Evolutionary conservation across 371 early-diverging fungal species (phyloP), one percentile per base, ranked within the genome.

Genomic region (Mucor circinelloides): DNA sequence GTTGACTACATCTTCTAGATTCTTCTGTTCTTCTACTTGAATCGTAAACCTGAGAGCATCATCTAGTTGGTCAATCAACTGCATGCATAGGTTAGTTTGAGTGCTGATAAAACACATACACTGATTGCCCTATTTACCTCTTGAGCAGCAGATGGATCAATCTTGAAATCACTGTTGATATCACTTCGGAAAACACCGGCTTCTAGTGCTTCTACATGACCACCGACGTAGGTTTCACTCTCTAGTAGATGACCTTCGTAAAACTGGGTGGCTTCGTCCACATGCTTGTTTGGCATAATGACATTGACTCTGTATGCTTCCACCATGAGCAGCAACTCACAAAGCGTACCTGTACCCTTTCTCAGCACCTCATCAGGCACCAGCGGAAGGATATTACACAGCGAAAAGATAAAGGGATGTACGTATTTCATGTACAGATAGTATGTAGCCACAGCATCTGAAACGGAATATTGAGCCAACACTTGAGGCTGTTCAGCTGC

Each of bases 341-440:
- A 99, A 2, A 99, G 88, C 15, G 99, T 98, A 36, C 99, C 99
- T 28, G 97, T 93, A 12, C 99, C 99, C 80, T 97, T 94, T 68
- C 99, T 88, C 64, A 99, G 79, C 55, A 99, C 97, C 65, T 99
- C 99, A 73, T 98, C 97, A 2, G 99, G 97, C 27, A 93, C 91
- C 70, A 98, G 87, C 0, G 99, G 99, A 71, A 99, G 98, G 66
- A 99, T 94, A 73, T 99, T 99, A 81, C 99, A 98, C 6, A 99
- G 86, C 6, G 99, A 99, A 76, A 99, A 99, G 56, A 99, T 97
- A 74, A 99, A 99, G 8, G 99, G 97, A 80, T 99, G 95, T 10
- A 99, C 99, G 77, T 99, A 99, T 85, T 99, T 99, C 94, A 98
- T 97, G 77, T 99, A 99, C 2, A 99, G 85, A 69, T 98, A 98